Evolutionary conservation across 306 rosid species (phyloP).

Genomic region (Ochetophila trinervis): DNA sequence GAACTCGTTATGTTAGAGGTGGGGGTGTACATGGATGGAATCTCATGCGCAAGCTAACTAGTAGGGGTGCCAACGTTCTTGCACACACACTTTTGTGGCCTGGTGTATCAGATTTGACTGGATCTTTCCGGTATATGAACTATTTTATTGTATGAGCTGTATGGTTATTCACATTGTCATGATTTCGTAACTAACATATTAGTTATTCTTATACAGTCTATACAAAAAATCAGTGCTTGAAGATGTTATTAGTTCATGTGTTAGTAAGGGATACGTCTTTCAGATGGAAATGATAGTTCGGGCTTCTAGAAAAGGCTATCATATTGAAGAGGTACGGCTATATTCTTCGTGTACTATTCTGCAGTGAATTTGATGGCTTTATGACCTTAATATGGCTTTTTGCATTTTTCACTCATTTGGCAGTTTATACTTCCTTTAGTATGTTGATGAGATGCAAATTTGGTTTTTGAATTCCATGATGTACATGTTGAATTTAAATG

Average conservation of each 20-base stretch:
- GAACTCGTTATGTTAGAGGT: constrained; percentile 90
- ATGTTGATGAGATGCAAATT: too few relatives aligned
- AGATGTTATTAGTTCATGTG: constrained; percentile 85
- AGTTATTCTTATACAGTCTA: constrained; percentile 51
- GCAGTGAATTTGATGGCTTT: constrained; percentile 14
- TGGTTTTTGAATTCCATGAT: too few relatives aligned
- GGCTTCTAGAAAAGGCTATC: constrained; percentile 89
- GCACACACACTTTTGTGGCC: constrained; percentile 97
- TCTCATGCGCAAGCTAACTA: constrained; percentile 98
- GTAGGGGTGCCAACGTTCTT: constrained; percentile 97
- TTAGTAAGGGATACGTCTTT: constrained; percentile 94
- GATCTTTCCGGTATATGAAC: constrained; percentile 74
- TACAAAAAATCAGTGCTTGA: constrained; percentile 82
- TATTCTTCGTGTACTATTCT: constrained; percentile 3
- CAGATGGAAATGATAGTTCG: constrained; percentile 99
- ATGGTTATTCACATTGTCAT: constrained; percentile 19
- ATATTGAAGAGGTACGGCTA: constrained; percentile 76
- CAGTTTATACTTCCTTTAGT: too few relatives aligned
- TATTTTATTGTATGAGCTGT: constrained; percentile 19
- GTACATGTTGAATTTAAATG: too few relatives aligned
- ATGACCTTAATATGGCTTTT: not conserved
- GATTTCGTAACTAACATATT: constrained; percentile 24
- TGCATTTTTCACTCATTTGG: not conserved
- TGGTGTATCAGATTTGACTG: constrained; percentile 95
- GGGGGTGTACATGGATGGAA: constrained; percentile 99